phyloP scores from a whole-genome alignment of 805 yeast genomes.

The Candida xyloterini region DNA sequence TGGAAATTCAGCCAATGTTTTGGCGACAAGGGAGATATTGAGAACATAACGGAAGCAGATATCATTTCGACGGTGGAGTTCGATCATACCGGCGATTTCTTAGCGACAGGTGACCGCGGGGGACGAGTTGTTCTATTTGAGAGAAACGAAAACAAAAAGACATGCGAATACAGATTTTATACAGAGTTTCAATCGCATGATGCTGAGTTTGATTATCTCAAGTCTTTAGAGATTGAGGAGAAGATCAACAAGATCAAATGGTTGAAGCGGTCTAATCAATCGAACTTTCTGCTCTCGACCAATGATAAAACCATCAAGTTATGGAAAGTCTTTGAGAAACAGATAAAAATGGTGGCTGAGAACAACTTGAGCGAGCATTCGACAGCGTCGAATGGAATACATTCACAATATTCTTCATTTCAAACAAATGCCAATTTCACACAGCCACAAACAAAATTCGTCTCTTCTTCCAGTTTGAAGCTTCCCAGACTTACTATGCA shows the following conservation, averaged over 20 bases:
- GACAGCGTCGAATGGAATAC: slow-evolving; percentile 13
- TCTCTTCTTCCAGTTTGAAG: slow-evolving; percentile 45
- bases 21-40: slow-evolving; percentile 98
- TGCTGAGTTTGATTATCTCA: slow-evolving; percentile 95
- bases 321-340: slow-evolving; percentile 94
- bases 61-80: slow-evolving; percentile 96
- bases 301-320: slow-evolving; percentile 98
- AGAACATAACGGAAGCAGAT: slow-evolving; percentile 93
- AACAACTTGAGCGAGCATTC: slow-evolving; percentile 64
- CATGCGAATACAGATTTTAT: slow-evolving; percentile 90
- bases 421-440: slow-evolving; percentile 25
- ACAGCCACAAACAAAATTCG: slow-evolving; percentile 16
- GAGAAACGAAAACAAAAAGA: slow-evolving; percentile 70
- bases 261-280: slow-evolving; percentile 83
- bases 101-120: slow-evolving; percentile 98
- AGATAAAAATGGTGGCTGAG: slow-evolving; percentile 87
- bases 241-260: slow-evolving; percentile 97
- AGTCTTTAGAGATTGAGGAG: slow-evolving; percentile 95
- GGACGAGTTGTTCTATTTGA: slow-evolving; percentile 97
- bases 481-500: slow-evolving; percentile 90
- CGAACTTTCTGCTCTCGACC: slow-evolving; percentile 87
- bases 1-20: slow-evolving; percentile 97
- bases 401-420: slow-evolving; percentile 27
- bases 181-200: slow-evolving; percentile 98
- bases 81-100: slow-evolving; percentile 88